Evolutionary conservation across 441 rosid genomes (phyloP), one percentile per base, ranked within the genome.

Genomic region (Bocquillonia castaneifolia): DNA sequence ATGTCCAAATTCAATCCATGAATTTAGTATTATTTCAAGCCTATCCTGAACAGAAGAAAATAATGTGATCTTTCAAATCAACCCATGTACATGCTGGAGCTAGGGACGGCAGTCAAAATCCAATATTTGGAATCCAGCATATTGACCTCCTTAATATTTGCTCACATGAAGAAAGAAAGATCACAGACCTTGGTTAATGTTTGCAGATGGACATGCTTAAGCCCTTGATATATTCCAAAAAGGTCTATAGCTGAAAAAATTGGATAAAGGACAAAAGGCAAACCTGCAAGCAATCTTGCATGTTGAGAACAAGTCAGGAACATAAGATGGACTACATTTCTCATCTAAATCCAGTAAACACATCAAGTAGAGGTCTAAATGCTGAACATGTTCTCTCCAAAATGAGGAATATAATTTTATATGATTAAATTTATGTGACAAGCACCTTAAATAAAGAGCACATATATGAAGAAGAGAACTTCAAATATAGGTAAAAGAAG

Each of bases 161-260:
- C 32, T n/a, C n/a, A 62, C 20, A 20, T 37, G 51, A 34, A 56
- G 23, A 59, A 50, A 39, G 48, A 48, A 37, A 51, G 6, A 73
- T 10, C 20, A 65, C 79, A 26, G 40, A 93, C 98, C 97, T 90
- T 93, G 22, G 94, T 90, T 71, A 93, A 76, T 63, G 97, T 93
- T 75, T 93, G 97, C 52, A 89, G 81, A 80, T 88, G 89, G 59
- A 90, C 86, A 77, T 93, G 84, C 83, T 85, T 83, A 50, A 93
- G 97, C 32, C 92, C 97, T 79, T 87, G 89, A 82, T 90, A 87
- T 76, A 88, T 88, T 34, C 98, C 98, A 22, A 84, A 75, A 57
- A 93, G 93, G 78, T 93, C 94, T 65, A 90, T n/a, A 34, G 90
- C 86, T 18, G 90, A 71, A 77, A 90, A 93, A 63, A 89, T 64